phyloP scores from a whole-genome alignment of 345 rosid species.

The Moricandia arvensis region DNA sequence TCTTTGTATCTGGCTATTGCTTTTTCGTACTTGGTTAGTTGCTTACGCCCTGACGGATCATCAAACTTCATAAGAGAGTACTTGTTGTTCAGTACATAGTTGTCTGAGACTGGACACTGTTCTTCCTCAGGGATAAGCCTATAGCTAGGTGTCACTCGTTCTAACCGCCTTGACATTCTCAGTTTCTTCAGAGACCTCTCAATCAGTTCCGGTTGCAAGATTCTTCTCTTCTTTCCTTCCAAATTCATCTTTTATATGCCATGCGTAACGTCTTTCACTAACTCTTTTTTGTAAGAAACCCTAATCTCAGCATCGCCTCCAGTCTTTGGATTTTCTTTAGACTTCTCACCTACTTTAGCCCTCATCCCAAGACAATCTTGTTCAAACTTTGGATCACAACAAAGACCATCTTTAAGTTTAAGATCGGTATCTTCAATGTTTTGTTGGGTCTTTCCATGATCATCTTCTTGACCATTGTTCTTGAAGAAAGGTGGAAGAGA shows the following conservation, averaged over 20 bases:
- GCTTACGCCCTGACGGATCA: not conserved
- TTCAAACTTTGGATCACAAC: no score
- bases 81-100: slow-evolving; percentile 2
- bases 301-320: not conserved
- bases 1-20: slow-evolving; percentile 7
- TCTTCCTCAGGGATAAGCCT: not conserved
- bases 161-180: not conserved
- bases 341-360: not conserved
- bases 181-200: not conserved
- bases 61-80: not conserved
- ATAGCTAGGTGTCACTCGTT: not conserved
- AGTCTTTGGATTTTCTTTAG: not conserved
- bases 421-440: not conserved
- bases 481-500: not conserved
- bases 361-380: not conserved
- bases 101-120: not conserved
- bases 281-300: not conserved
- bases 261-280: not conserved
- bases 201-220: not conserved
- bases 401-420: not conserved
- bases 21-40: not conserved
- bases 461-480: not conserved
- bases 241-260: not conserved
- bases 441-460: not conserved
- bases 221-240: not conserved